Evolutionary conservation across 2,329 filamentous ascomycete genomes (phyloP).

Genomic region (Penicillium sumatraense): DNA sequence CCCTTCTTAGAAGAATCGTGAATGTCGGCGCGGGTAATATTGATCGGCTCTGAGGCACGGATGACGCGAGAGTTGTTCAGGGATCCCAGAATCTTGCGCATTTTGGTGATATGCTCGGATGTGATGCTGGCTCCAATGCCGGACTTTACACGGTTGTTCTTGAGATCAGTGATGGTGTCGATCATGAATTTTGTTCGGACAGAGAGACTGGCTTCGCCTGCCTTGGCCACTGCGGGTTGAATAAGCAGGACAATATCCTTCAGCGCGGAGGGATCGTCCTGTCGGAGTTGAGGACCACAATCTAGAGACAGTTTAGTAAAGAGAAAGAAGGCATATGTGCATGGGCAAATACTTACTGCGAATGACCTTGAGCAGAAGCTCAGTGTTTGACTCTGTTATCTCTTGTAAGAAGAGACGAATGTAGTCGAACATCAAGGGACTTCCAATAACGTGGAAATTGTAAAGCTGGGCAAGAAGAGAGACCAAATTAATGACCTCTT

Average conservation of each 20-base stretch:
- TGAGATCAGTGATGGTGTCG: constrained; percentile 90
- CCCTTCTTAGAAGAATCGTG: constrained; percentile 82
- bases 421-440: constrained; percentile 87
- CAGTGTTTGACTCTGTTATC: constrained; percentile 84
- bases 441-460: constrained; percentile 85
- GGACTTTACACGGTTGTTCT: constrained; percentile 88
- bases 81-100: constrained; percentile 85
- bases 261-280: constrained; percentile 84
- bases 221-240: constrained; percentile 70
- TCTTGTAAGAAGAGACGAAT: constrained; percentile 75
- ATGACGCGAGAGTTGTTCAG: constrained; percentile 68
- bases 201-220: constrained; percentile 73
- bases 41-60: constrained; percentile 79
- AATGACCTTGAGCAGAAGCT: constrained; percentile 82
- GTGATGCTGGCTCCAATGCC: constrained; percentile 71
- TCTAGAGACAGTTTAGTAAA: constrained; percentile 41
- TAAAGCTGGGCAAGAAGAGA: constrained; percentile 86
- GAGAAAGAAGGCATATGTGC: not conserved
- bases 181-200: constrained; percentile 97
- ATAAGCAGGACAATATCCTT: constrained; percentile 87
- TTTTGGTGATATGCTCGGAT: constrained; percentile 80
- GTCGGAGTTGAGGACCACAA: constrained; percentile 79
- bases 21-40: constrained; percentile 81
- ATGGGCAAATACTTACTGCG: constrained; percentile 56
- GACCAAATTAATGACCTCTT: constrained; percentile 75